Evolutionary conservation across 805 yeast genomes (phyloP).

Genomic region (Suhomyces sp.): DNA sequence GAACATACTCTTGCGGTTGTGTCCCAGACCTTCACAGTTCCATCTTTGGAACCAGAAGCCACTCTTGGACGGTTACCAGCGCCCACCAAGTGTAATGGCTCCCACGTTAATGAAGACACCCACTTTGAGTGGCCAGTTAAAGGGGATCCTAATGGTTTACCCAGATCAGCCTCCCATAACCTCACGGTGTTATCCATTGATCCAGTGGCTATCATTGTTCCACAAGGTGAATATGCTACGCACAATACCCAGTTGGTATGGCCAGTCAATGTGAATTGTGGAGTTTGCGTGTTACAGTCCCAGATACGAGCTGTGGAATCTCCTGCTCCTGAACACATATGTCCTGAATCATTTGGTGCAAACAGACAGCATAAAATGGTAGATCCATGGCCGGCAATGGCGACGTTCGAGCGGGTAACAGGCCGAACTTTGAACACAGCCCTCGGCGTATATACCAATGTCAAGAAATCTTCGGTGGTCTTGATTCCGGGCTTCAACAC

Average conservation of each 20-base stretch:
- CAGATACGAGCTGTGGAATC: conserved; percentile 94
- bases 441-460: conserved; percentile 88
- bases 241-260: conserved; percentile 94
- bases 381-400: conserved; percentile 94
- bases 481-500: conserved; percentile 82
- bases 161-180: conserved; percentile 80
- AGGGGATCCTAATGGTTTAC: conserved; percentile 71
- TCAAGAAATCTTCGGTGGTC: conserved; percentile 90
- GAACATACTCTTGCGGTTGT: conserved; percentile 63
- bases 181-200: conserved; percentile 90
- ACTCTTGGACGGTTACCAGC: conserved; percentile 68
- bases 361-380: conserved; percentile 90
- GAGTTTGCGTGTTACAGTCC: conserved; percentile 96
- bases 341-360: conserved; percentile 83
- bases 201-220: conserved; percentile 89
- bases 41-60: conserved; percentile 89
- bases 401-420: conserved; percentile 85
- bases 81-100: conserved; percentile 79
- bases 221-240: conserved; percentile 91
- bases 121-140: conserved; percentile 83
- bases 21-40: conserved; percentile 89
- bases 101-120: conserved; percentile 91
- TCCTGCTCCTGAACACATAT: conserved; percentile 94
- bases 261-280: conserved; percentile 74
- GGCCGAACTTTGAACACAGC: conserved; percentile 93